Conservation (phyloP, 345 rosid genomes). For the Linum tenue region DNA sequence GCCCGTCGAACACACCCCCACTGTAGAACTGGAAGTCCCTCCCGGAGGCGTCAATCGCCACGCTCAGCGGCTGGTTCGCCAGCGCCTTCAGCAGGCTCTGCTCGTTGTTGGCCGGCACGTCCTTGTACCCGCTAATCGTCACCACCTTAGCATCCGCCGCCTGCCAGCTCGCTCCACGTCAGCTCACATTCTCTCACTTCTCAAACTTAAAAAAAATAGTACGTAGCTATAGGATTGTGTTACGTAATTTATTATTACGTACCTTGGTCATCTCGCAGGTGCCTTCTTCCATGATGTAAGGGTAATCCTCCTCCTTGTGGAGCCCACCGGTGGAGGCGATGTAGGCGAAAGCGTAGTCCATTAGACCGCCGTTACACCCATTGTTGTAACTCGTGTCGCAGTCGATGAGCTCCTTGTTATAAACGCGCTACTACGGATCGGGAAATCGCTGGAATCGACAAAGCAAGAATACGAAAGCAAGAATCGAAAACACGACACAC, state of each 20-base stretch:
- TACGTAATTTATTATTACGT: too few species aligned
- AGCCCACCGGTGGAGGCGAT: conserved; percentile 42
- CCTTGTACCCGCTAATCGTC: conserved; percentile 42
- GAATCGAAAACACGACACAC: too few species aligned
- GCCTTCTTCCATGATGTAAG: conserved; percentile 57
- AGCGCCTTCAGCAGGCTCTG: conserved; percentile 42
- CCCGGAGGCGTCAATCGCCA: conserved; percentile 52
- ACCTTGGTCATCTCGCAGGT: conserved; percentile 33
- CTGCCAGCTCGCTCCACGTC: too few species aligned
- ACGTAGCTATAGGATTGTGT: too few species aligned
- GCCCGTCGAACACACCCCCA: conserved; percentile 64
- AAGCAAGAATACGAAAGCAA: too few species aligned
- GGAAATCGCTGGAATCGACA: too few species aligned
- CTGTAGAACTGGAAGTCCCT: conserved; percentile 56
- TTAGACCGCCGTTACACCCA: conserved; percentile 56
- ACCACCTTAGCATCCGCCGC: conserved; percentile 37
- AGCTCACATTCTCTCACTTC: too few species aligned
- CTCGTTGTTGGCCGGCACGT: conserved; percentile 41
- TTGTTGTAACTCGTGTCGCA: conserved; percentile 39
- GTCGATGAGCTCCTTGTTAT: conserved; percentile 50
- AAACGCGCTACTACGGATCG: too few species aligned
- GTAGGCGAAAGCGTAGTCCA: conserved; percentile 49
- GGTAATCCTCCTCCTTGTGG: conserved; percentile 57
- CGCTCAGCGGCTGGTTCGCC: conserved; percentile 48
- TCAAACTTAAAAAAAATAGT: too few species aligned